Base-by-base conservation (phyloP, 2,329 filamentous ascomycete genomes). In the Ceratocystis ficicola region DNA sequence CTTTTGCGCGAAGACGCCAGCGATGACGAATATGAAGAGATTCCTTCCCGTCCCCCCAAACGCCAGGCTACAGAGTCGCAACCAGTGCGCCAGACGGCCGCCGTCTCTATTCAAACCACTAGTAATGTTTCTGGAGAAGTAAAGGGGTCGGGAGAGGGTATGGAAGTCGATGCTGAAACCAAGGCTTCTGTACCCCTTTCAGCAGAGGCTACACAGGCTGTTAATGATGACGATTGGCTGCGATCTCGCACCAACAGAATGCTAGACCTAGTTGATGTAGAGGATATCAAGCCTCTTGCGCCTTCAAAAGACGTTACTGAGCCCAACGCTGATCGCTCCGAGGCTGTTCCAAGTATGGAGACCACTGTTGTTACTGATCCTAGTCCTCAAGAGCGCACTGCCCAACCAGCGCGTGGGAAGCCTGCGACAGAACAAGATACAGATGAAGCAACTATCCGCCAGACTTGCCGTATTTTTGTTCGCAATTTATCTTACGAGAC, bases 221-320 rank as follows among this genome's bases (percentile, higher is more conserved):
- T 86, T 2, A 86, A 87, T 25, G 91, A 96, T 76, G 85, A 87
- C 68, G 92, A 97, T 75, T 99, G 94, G 94, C 80, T 96, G 70
- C 86, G 93, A 67, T 93, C 89, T 69, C 85, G 89, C 70, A 97
- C 92, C 15, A 96, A 87, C 76, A 84, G 93, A 71, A 78, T 95
- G 62, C 80, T 96, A 63, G 94, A 93, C 73, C 79, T 97, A 32
- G 80, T 92, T 65, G 90, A 95, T 71, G 87, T 90, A 55, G 86
- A 86, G 68, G 83, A 88, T 68, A 74, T 75, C 6, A 50, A 66
- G 22, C 65, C 70, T 66, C 30, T 67, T 30, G 67, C 61, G 2
- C 67, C 67, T 10, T 17, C 60, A 41, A 41, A 12, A 41, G 36
- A 15, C 12, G 36, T 5, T 15, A 41, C 12, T 41, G 36, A 15